Evolutionary conservation across 495 filamentous ascomycete species (phyloP).

Genomic region (Hypoxylon intermedium): DNA sequence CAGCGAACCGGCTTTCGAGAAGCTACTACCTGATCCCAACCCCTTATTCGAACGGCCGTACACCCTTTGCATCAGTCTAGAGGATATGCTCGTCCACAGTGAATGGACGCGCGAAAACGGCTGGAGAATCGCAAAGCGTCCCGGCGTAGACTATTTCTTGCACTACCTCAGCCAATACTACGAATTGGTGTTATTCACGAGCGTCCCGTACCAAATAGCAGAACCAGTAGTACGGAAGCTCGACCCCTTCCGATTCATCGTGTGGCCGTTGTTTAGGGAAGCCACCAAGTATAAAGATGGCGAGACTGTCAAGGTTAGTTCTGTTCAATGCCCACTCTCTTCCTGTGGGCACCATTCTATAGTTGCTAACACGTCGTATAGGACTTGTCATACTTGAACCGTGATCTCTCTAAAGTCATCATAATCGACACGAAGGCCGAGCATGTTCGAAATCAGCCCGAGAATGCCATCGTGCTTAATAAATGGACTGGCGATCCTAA

Average conservation of each 20-base stretch:
- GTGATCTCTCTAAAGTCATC: conserved; percentile 91
- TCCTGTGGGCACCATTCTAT: neutral
- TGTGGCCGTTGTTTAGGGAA: conserved; percentile 93
- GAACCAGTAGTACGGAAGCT: conserved; percentile 91
- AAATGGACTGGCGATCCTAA: conserved; percentile 85
- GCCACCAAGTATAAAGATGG: conserved; percentile 94
- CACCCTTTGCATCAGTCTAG: conserved; percentile 88
- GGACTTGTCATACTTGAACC: conserved; percentile 96
- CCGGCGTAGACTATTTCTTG: conserved; percentile 95
- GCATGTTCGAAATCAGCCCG: conserved; percentile 84
- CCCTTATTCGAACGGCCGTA: conserved; percentile 84
- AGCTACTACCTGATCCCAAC: conserved; percentile 88
- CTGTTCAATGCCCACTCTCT: conserved; percentile 4
- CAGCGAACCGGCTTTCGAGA: conserved; percentile 93
- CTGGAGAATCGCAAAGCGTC: conserved; percentile 94
- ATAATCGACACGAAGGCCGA: conserved; percentile 84
- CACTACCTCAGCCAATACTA: conserved; percentile 97
- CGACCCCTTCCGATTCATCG: conserved; percentile 94
- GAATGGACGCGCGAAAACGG: conserved; percentile 94
- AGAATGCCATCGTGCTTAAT: conserved; percentile 89
- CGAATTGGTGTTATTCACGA: conserved; percentile 95
- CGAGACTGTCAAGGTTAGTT: conserved; percentile 89
- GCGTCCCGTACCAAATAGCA: conserved; percentile 76
- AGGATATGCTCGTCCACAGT: conserved; percentile 92
- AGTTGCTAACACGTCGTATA: conserved; percentile 44